Percentiles rank a stretch among this genome's conserved stretches.
Evolutionary conservation across 257 asterid species (phyloP).

Genomic region (Penstemon barbatus): DNA sequence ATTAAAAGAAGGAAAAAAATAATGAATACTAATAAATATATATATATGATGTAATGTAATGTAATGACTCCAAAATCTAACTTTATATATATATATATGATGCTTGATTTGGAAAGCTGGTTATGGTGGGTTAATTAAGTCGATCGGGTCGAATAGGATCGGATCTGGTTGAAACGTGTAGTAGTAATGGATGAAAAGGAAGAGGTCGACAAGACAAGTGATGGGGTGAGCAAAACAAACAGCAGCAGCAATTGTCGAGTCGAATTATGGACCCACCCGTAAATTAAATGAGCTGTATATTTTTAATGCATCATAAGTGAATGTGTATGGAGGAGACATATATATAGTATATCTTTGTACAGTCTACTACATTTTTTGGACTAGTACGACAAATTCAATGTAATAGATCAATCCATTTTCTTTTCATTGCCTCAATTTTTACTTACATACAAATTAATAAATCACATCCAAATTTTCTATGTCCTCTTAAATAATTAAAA

Average conservation of each 20-base stretch:
- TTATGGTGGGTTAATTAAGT: no score
- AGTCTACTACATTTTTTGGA: constrained; percentile 8
- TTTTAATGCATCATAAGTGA: constrained; percentile 24
- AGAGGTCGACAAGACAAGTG: constrained; percentile 4
- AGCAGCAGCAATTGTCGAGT: constrained; percentile 27
- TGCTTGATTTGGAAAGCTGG: no score
- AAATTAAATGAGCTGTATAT: constrained; percentile 37
- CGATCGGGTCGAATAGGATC: no score
- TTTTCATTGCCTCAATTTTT: no score
- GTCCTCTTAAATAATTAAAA: no score
- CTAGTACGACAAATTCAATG: constrained; percentile 24
- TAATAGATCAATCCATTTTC: neutral
- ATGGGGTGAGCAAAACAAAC: constrained; percentile 39
- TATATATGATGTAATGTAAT: no score
- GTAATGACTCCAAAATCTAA: no score
- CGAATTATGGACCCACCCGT: constrained; percentile 25
- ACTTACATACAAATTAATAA: no score
- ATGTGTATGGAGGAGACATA: constrained; percentile 34
- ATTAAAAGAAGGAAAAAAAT: neutral
- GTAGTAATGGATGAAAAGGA: neutral
- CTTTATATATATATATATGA: no score
- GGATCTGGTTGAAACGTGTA: no score
- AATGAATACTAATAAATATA: no score
- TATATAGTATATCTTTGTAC: neutral
- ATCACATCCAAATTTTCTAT: no score